Base-by-base conservation (phyloP, 2,329 filamentous ascomycete genomes). In the Eutypella sp. region DNA sequence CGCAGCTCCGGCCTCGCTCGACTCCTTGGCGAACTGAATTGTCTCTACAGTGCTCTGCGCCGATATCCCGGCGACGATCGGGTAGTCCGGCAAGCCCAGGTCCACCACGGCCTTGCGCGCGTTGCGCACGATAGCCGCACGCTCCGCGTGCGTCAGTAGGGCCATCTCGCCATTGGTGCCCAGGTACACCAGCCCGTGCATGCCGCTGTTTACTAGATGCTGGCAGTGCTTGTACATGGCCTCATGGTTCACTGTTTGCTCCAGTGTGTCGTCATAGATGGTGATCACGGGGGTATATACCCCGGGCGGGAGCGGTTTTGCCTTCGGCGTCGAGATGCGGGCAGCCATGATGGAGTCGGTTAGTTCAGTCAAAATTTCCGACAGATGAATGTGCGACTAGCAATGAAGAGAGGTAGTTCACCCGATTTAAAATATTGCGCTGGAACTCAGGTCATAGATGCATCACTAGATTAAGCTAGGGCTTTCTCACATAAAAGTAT, bases 261-360 rank as follows among this genome's bases (percentile, higher is more conserved):
- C 45, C 0, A 64, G 49, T 9, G 64, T 65, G 40, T 65, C 53
- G 44, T 71, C 67, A 59, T 73, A 75, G 3, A 74, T 54, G 0
- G 72, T 73, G 22, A 74, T 61, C 3, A 74, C 70, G 0, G 73
- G 72, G 24, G 68, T 71, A 53, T 72, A 75, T 19, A 75, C 67
- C 13, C 72, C 72, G 0, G 57, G 56, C 0, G 72, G 71, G 2
- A 74, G 59, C 4, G 64, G 62, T 37, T 51, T 47, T 18, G 48
- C 44, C 42, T 51, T 51, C 29, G 46, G 38, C 1, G 43, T 40
- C 1, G 48, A 42, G 18, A 47, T 44, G 8, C 47, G 47, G 20
- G 46, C 31, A 34, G 31, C 38, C 46, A 48, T 51, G 13, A 22
- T 45, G 42, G 37, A 29, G n/a, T n/a, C 33, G n/a, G 19, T 36